Percentiles rank a stretch among this genome's conserved stretches.
Evolutionary conservation across 805 yeast genomes (phyloP).

Genomic region (Candida peoriensis): DNA sequence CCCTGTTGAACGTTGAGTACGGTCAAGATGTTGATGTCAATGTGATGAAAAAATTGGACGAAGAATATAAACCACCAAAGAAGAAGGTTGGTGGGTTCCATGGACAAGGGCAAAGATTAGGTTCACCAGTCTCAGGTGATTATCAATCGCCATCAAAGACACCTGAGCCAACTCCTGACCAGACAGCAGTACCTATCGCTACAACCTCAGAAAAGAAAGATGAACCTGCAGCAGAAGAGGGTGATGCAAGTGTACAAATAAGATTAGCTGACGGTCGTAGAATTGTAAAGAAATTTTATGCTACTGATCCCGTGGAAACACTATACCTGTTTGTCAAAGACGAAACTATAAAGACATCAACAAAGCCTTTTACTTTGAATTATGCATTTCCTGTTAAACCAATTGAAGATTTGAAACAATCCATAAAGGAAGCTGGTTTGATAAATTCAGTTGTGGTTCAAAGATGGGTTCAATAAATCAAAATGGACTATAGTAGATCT

Average conservation of each 20-base stretch:
- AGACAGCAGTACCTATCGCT: too few relatives aligned
- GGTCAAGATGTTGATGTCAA: constrained; percentile 94
- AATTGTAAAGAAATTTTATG: constrained; percentile 55
- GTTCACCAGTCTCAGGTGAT: constrained; percentile 85
- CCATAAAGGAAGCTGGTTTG: constrained; percentile 71
- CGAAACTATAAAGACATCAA: constrained; percentile 31
- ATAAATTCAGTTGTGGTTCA: constrained; percentile 86
- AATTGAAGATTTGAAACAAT: constrained; percentile 49
- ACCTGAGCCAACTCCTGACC: constrained; percentile 6
- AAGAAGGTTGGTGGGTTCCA: constrained; percentile 57
- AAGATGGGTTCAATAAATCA: constrained; percentile 76
- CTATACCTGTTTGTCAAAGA: constrained; percentile 65
- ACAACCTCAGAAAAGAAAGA: constrained; percentile 22
- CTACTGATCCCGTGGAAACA: constrained; percentile 57
- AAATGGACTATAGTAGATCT: too few relatives aligned
- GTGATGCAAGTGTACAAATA: constrained; percentile 75
- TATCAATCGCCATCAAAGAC: constrained; percentile 20
- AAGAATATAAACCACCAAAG: constrained; percentile 72
- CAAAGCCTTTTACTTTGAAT: constrained; percentile 53
- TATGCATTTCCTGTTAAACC: constrained; percentile 80
- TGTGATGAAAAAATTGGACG: constrained; percentile 76
- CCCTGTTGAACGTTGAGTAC: constrained; percentile 71
- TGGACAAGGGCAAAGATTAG: constrained; percentile 82
- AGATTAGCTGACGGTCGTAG: constrained; percentile 81
- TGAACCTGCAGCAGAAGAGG: constrained; percentile 28